Base-by-base conservation (phyloP, 768 basidiomycete species). In the Asterophora parasitica region DNA sequence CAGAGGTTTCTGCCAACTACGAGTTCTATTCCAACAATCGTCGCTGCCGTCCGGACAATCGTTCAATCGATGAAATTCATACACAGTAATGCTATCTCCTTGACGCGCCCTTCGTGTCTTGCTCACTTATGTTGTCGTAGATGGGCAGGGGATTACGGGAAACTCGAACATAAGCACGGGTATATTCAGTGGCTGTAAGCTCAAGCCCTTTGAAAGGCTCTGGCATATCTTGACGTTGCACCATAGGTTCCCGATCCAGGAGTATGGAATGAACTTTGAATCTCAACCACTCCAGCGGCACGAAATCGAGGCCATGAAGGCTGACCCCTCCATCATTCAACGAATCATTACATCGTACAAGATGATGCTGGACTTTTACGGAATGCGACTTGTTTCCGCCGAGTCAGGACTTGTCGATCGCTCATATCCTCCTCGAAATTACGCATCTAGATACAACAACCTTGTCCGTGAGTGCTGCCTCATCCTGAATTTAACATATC, bases 141-240 rank as follows among this genome's bases (percentile, higher is more conserved):
- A 55, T 89, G 85, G 84, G 56, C 72, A 46, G 79, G 78, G 4
- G 73, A 88, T 57, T 83, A 83, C 54, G 58, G 64, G 26, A 76
- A 69, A 51, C 69, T 90, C 26, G 88, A 90, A 61, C 62, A 68
- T 53, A 80, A 81, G 48, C 88, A 89, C 57, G 81, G 79, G 1
- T 88, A 77, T 61, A 83, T 89, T 36, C 87, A 89, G 58, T 89
- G 88, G 86, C 62, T 89, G 82, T 88, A 65, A 58, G 85, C 68
- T 35, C 36, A 27, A 44, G 34, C 44, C 30, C 30, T 17, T 23
- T 23, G 23, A 15, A 27, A 15, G 19, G 20, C 23, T 28, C 42
- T 28, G 32, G 7, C 11, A 30, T 30, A 8, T 42, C 38, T 12
- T 26, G n/a, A 16, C 41, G 28, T 7, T 27, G 12, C 20, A 15